phyloP scores from a whole-genome alignment of 371 early-diverging fungal species.

The Apophysomyces variabilis region DNA sequence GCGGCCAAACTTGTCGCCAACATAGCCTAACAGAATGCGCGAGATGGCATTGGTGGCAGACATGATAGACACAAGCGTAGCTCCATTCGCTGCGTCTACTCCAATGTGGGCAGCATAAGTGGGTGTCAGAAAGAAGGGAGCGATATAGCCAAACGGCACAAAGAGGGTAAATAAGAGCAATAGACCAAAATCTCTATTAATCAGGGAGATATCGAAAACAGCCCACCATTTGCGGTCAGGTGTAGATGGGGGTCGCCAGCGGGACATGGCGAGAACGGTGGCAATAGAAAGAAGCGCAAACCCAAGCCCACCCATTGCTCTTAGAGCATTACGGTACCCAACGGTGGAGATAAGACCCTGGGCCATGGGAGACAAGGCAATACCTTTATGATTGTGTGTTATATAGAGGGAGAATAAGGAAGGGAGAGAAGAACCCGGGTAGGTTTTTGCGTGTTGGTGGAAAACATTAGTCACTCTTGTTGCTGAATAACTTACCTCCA shows the following conservation, averaged over 20 bases:
- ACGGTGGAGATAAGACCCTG: constrained; percentile 50
- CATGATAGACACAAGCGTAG: constrained; percentile 39
- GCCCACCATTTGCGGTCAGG: constrained; percentile 6
- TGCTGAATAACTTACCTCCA: constrained; percentile 50
- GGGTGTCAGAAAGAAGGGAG: constrained; percentile 40
- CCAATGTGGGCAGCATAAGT: constrained; percentile 47
- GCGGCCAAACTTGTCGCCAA: constrained; percentile 46
- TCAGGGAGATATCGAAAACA: constrained; percentile 25
- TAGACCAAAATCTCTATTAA: constrained; percentile 23
- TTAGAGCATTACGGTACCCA: constrained; percentile 61
- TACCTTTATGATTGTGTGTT: background rate
- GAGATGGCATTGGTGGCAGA: constrained; percentile 52
- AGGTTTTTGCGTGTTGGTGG: constrained; percentile 15
- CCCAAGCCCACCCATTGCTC: constrained; percentile 41
- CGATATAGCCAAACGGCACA: constrained; percentile 39
- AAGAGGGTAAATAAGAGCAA: constrained; percentile 32
- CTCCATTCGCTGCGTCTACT: constrained; percentile 35
- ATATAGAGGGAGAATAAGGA: constrained; percentile 10
- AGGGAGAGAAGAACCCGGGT: background rate
- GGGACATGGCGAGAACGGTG: constrained; percentile 34
- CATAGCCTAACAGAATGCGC: constrained; percentile 41
- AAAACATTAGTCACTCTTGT: too few relatives aligned
- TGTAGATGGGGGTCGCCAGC: constrained; percentile 33
- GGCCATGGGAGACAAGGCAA: constrained; percentile 60
- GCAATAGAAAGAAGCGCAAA: constrained; percentile 47